Evolutionary conservation across 306 rosid genomes (phyloP), one percentile per base, ranked within the genome.

Genomic region (Cyclanthera cordifolia): DNA sequence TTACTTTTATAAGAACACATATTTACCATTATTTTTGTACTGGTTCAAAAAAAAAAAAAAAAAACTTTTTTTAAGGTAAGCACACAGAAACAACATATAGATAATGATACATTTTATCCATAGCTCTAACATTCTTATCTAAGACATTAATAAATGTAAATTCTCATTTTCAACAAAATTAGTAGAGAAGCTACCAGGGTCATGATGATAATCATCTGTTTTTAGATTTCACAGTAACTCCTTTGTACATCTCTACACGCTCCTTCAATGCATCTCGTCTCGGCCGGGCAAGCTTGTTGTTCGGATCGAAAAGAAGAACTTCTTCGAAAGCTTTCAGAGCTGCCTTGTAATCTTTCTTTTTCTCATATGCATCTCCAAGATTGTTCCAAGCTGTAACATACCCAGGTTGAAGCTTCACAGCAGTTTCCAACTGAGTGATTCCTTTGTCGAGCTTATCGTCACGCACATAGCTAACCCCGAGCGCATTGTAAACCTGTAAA

Each of bases 351-450:
- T 92, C 93, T 72, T 92, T 92, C 80, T 84, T 85, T 79, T 77
- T 83, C 69, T 92, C 96, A 70, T 81, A 87, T 24, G 97, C 96
- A 78, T 92, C 97, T 3, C 97, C 97, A n/a, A 92, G 93, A 81
- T 92, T 89, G 85, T 92, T 92, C 97, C 97, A 89, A 34, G 97
- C 95, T 11, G 96, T 92, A 75, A 89, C 95, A 77, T 92, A 92
- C 43, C 97, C 96, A 1, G 96, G 96, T 76, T 92, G 96, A 79
- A 92, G 80, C 84, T 84, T 92, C 71, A 92, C 96, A 14, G 97
- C 97, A 11, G 83, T 89, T 82, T 89, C 90, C 24, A 92, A 87
- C 75, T 89, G 90, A 25, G 81, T 77, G 43, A 92, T 89, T 82
- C 95, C 97, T 74, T 85, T 89, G n/a, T 90, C 95, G 19, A 89